Percentiles rank a stretch among this genome's conserved stretches.
Evolutionary conservation across 352 stramenopile species (phyloP).

Genomic region (Phytophthora nicotianae): DNA sequence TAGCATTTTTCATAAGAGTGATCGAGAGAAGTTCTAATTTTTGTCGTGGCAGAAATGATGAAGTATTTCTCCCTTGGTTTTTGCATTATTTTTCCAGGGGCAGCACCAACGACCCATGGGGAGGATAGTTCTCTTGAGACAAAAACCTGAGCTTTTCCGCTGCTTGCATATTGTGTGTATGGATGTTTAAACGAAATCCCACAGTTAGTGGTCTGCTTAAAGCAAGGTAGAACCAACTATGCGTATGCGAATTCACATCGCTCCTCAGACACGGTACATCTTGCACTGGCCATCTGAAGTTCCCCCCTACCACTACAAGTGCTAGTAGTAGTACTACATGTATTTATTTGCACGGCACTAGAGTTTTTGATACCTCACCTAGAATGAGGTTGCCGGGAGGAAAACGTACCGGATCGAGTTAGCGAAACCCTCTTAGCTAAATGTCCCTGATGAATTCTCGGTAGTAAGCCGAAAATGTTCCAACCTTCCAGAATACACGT

Average conservation of each 20-base stretch:
- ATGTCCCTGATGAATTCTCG: conserved; percentile 41
- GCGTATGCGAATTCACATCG: too few species aligned
- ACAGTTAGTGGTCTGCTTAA: too few species aligned
- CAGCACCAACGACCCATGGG: conserved; percentile 33
- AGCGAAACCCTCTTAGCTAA: conserved; percentile 32
- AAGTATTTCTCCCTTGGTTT: background rate
- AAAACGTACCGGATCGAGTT: conserved; percentile 43
- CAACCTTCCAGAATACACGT: conserved; percentile 64
- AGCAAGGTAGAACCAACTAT: too few species aligned
- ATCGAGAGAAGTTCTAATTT: too few species aligned
- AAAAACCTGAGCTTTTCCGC: background rate
- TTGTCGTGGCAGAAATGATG: background rate
- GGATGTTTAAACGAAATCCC: too few species aligned
- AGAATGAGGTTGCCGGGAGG: conserved; percentile 26
- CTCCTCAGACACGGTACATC: too few species aligned
- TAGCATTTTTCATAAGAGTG: too few species aligned
- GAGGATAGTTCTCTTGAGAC: conserved; percentile 41
- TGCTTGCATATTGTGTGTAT: too few species aligned
- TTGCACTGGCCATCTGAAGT: too few species aligned
- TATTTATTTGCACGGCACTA: too few species aligned
- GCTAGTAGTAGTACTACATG: too few species aligned
- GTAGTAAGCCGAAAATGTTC: conserved; percentile 69
- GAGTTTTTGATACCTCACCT: conserved; percentile 15
- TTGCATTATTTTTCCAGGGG: background rate
- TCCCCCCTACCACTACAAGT: too few species aligned